These are phyloP conservation scores for Aspergillus hiratsukae DNA, from an alignment of 2,329 filamentous ascomycete species.

Conservation along the genomic window DNA sequence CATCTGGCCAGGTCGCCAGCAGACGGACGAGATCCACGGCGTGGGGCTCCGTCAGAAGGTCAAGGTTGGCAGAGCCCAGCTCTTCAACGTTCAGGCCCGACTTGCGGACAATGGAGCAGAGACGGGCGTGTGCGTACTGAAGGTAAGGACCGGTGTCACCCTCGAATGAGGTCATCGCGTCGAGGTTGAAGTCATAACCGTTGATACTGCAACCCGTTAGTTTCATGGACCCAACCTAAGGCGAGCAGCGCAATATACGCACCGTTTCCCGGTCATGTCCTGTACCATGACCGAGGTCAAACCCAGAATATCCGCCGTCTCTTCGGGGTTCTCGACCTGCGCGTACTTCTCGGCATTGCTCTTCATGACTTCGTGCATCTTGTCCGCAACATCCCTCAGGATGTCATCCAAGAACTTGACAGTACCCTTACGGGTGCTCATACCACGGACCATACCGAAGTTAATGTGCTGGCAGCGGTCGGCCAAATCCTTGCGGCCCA, in stretches of 20 bases:
- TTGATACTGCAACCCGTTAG: conserved; percentile 50
- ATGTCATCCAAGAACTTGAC: conserved; percentile 73
- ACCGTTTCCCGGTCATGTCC: conserved; percentile 94
- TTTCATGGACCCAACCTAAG: conserved; percentile 37
- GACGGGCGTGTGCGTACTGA: conserved; percentile 59
- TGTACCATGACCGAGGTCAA: conserved; percentile 97
- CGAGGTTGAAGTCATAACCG: conserved; percentile 62
- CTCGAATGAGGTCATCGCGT: conserved; percentile 62
- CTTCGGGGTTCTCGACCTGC: conserved; percentile 78
- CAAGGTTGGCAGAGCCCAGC: conserved; percentile 53
- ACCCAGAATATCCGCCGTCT: conserved; percentile 80
- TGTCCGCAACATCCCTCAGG: conserved; percentile 74
- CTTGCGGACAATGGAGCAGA: conserved; percentile 57
- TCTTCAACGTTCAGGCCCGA: conserved; percentile 46
- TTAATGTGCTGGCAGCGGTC: conserved; percentile 60
- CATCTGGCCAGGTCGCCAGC: conserved; percentile 62
- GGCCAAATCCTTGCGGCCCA: conserved; percentile 57
- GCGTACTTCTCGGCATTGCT: conserved; percentile 86
- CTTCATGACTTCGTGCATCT: conserved; percentile 97
- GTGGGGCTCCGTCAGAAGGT: conserved; percentile 58
- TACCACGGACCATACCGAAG: conserved; percentile 63
- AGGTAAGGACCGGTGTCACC: conserved; percentile 63
- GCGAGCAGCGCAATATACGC: conserved; percentile 22
- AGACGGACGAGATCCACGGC: conserved; percentile 58
- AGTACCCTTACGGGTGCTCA: conserved; percentile 63